Evolutionary conservation across 2,329 filamentous ascomycete genomes (phyloP).

Genomic region (Sordariomycetes sp.): DNA sequence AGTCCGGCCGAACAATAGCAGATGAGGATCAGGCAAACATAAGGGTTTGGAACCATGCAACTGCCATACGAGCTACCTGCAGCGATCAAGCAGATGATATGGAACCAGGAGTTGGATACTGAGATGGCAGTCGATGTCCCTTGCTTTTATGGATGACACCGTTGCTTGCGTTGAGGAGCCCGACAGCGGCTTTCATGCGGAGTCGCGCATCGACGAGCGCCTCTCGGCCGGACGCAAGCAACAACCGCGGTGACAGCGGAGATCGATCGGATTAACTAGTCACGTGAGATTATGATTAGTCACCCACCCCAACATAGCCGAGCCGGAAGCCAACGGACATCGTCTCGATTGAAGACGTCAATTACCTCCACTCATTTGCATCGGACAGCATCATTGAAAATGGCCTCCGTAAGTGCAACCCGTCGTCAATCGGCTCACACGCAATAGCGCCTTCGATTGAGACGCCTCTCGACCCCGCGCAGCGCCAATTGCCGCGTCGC

Average conservation of each 20-base stretch:
- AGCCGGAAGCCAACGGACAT: slow-evolving; percentile 3
- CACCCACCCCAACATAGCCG: slow-evolving; percentile 1
- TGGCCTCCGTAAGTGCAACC: slow-evolving; percentile 5
- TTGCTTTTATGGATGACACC: too few relatives aligned
- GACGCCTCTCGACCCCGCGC: neutral
- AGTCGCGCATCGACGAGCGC: too few relatives aligned
- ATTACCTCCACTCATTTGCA: slow-evolving; percentile 4
- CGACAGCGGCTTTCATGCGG: too few relatives aligned
- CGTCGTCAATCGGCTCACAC: neutral
- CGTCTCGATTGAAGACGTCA: slow-evolving; percentile 5
- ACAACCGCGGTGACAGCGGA: neutral
- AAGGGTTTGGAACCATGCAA: too few relatives aligned
- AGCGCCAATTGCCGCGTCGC: slow-evolving; percentile 1
- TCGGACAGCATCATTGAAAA: slow-evolving; percentile 4
- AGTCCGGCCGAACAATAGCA: too few relatives aligned
- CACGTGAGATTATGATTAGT: slow-evolving; percentile 1
- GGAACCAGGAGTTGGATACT: too few relatives aligned
- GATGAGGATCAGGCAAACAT: too few relatives aligned
- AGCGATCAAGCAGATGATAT: too few relatives aligned
- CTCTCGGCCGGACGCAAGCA: too few relatives aligned
- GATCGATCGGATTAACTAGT: neutral
- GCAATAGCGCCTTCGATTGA: neutral
- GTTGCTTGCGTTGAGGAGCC: too few relatives aligned
- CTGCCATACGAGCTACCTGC: too few relatives aligned
- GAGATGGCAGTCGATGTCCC: too few relatives aligned